Percentiles rank a stretch among this genome's conserved stretches.
Conservation (phyloP, 2,329 filamentous ascomycete genomes). For the Hymenoscyphus infarciens region DNA sequence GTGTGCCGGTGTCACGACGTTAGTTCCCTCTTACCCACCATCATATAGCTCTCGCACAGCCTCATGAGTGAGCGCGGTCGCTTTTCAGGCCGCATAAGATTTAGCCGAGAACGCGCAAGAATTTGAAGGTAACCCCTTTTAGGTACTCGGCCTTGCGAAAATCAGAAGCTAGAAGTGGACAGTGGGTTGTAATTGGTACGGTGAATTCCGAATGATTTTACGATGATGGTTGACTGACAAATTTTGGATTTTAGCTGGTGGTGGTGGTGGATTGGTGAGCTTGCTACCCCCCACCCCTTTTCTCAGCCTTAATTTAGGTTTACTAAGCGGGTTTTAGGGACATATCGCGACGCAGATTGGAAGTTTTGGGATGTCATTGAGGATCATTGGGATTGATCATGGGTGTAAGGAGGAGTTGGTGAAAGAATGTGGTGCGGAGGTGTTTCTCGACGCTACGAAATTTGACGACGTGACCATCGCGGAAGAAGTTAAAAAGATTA, state of each 20-base stretch:
- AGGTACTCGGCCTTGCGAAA: constrained; percentile 61
- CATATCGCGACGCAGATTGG: constrained; percentile 62
- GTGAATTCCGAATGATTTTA: constrained; percentile 10
- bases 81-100: constrained; percentile 26
- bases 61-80: constrained; percentile 12
- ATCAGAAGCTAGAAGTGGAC: constrained; percentile 46
- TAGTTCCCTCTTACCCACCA: constrained; percentile 14
- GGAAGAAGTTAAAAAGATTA: constrained; percentile 45
- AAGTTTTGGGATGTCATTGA: constrained; percentile 55
- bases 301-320: constrained; percentile 17
- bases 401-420: constrained; percentile 54
- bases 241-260: constrained; percentile 41
- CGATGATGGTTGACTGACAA: constrained; percentile 15
- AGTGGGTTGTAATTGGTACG: constrained; percentile 35
- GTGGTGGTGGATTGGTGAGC: constrained; percentile 60
- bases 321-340: constrained; percentile 38
- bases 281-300: too few species aligned
- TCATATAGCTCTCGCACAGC: constrained; percentile 3
- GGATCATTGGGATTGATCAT: constrained; percentile 64
- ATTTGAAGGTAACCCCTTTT: constrained; percentile 15
- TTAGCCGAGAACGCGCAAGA: constrained; percentile 15
- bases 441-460: constrained; percentile 49
- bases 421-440: constrained; percentile 46
- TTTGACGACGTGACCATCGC: constrained; percentile 47
- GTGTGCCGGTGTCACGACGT: constrained; percentile 63